Base-by-base conservation (phyloP, 2,329 filamentous ascomycete species). In the Trichoderma sp. region DNA sequence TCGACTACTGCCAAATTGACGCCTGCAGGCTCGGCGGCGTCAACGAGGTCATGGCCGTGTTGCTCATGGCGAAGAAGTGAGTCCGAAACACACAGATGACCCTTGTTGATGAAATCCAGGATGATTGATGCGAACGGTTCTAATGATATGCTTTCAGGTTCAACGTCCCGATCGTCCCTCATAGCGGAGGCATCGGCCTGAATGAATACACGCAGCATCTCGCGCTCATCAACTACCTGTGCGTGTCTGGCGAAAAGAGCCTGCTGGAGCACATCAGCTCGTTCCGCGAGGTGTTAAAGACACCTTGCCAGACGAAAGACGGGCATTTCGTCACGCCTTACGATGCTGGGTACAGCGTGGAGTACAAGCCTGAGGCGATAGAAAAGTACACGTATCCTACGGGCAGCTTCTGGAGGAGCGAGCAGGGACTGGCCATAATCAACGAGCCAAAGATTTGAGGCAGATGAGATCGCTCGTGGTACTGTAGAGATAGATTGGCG, bases 31-130 rank as follows among this genome's bases (percentile, higher is more conserved):
- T 96, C 71, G 92, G 92, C 47, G 92, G 92, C 68, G 91, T 96
- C 44, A 96, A 96, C 78, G 92, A 96, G 79, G 92, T 95, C 28
- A 83, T 97, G 34, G 92, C 93, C n/a, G 92, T 97, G 44, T 80
- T 97, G 30, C 83, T 96, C 43, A 89, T 96, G 79, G 61, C 65
- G 1, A 66, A 66, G 43, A 66, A 66, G 65, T 66, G 44, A 50
- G 64, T 44, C 43, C 7, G 12, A 14, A 39, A 4, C 34, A 17
- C 12, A 14, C 10, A 17, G 24, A 17, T 7, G 1, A 7, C 28
- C 9, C 30, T 9, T 34, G 3, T 9, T 34, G 21, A 24, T 34
- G 3, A 3, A 1, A 2, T 15, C n/a, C 15, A 44, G 9, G 14
- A 7, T 9, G 5, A 17, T 28, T 12, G 15, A 5, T 44, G 17